Conservation (phyloP, 1,284 basidiomycete genomes). For the Austroboletus niveus region DNA sequence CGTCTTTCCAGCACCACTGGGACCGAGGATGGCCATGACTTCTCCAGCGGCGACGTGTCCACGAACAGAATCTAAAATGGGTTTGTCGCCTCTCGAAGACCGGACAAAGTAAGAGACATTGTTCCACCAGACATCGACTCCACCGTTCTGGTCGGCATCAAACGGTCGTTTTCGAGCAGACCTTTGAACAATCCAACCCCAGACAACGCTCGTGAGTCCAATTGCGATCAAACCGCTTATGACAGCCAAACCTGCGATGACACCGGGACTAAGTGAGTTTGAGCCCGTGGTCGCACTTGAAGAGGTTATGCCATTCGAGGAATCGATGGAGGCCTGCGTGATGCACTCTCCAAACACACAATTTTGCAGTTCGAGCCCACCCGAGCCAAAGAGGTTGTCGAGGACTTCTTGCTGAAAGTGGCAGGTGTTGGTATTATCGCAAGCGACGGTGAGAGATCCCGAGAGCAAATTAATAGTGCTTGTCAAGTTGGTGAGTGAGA, state of each 20-base stretch:
- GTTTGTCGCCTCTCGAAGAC: slow-evolving; percentile 50
- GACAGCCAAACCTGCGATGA: slow-evolving; percentile 85
- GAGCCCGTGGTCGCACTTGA: slow-evolving; percentile 27
- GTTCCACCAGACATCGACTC: slow-evolving; percentile 68
- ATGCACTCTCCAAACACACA: slow-evolving; percentile 89
- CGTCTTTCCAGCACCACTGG: slow-evolving; percentile 85
- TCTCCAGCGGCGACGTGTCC: slow-evolving; percentile 74
- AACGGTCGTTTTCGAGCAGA: slow-evolving; percentile 51
- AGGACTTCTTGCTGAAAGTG: slow-evolving; percentile 74
- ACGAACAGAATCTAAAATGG: slow-evolving; percentile 68
- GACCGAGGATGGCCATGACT: slow-evolving; percentile 86
- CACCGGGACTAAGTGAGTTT: slow-evolving; percentile 64
- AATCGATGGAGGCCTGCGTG: slow-evolving; percentile 72
- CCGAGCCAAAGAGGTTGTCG: slow-evolving; percentile 64
- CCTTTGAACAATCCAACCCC: slow-evolving; percentile 62
- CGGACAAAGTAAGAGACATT: slow-evolving; percentile 66
- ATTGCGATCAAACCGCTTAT: slow-evolving; percentile 66
- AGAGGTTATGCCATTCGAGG: slow-evolving; percentile 34
- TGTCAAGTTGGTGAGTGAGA: slow-evolving; percentile 49
- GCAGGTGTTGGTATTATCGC: slow-evolving; percentile 58
- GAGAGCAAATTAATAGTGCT: slow-evolving; percentile 56
- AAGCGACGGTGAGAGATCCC: slow-evolving; percentile 66
- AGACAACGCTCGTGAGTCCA: slow-evolving; percentile 54
- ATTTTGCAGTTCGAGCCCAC: slow-evolving; percentile 65
- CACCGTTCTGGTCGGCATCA: slow-evolving; percentile 39